Conservation (phyloP, 2,329 filamentous ascomycete genomes). For the Xenosphaeropsis pyriputrescens region DNA sequence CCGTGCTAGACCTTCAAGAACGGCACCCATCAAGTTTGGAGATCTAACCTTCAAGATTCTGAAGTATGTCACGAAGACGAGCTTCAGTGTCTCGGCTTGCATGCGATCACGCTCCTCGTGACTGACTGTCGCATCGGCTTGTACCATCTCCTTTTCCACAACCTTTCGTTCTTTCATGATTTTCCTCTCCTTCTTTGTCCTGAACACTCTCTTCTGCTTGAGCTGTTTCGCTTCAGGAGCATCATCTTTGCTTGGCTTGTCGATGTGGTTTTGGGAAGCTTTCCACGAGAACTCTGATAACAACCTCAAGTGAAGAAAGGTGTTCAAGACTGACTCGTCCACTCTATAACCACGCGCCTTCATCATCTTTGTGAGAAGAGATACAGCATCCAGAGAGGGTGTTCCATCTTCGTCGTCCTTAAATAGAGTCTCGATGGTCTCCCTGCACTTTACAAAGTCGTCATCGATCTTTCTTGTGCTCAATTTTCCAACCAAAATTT, state of each 20-base stretch:
- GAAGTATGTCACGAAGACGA: constrained; percentile 93
- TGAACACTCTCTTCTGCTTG: constrained; percentile 69
- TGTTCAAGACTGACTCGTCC: constrained; percentile 75
- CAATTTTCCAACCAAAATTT: constrained; percentile 74
- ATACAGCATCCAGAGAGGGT: constrained; percentile 74
- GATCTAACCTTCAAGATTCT: constrained; percentile 75
- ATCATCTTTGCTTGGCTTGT: constrained; percentile 32
- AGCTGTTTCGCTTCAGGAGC: constrained; percentile 36
- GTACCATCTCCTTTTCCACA: constrained; percentile 83
- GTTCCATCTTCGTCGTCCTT: constrained; percentile 79
- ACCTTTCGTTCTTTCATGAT: constrained; percentile 70
- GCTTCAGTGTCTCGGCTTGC: constrained; percentile 89
- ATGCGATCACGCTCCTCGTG: constrained; percentile 88
- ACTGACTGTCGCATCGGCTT: constrained; percentile 79
- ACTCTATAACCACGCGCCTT: constrained; percentile 71
- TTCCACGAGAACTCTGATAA: constrained; percentile 79
- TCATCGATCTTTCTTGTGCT: constrained; percentile 56
- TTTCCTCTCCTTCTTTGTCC: constrained; percentile 81
- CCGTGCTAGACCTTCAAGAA: constrained; percentile 83
- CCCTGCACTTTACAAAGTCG: constrained; percentile 63
- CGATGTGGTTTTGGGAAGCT: constrained; percentile 64
- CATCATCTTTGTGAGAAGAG: constrained; percentile 87
- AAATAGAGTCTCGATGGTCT: constrained; percentile 72
- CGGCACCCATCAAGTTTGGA: constrained; percentile 86
- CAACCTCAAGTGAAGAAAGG: constrained; percentile 78